These are phyloP conservation scores for Aureobasidium sp. DNA, from an alignment of 2,329 filamentous ascomycete genomes.

Conservation along the genomic window DNA sequence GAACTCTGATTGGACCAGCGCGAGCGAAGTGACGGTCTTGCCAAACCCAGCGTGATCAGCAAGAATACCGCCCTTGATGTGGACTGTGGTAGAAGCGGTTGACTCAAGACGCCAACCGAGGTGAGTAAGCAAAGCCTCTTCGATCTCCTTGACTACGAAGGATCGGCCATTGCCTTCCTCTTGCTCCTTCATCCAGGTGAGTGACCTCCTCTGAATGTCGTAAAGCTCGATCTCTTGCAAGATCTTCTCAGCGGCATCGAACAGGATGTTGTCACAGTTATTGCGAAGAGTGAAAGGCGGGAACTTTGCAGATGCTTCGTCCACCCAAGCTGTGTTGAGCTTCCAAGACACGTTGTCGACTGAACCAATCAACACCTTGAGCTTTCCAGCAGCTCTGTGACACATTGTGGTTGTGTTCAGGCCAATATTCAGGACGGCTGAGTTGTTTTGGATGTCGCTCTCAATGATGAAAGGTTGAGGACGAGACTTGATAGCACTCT, in stretches of 20 bases:
- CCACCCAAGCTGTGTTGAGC: constrained; percentile 37
- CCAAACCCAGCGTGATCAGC: constrained; percentile 61
- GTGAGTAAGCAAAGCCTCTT: constrained; percentile 45
- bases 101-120: constrained; percentile 51
- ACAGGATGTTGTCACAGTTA: constrained; percentile 20
- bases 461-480: constrained; percentile 29
- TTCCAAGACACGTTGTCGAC: constrained; percentile 35
- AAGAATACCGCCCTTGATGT: constrained; percentile 52
- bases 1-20: constrained; percentile 45
- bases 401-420: constrained; percentile 25
- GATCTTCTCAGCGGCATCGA: background rate
- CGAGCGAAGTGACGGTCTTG: constrained; percentile 56
- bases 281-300: constrained; percentile 42
- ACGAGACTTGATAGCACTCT: constrained; percentile 44
- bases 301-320: constrained; percentile 28
- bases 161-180: constrained; percentile 36
- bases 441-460: background rate
- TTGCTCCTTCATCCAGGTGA: constrained; percentile 54
- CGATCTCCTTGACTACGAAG: constrained; percentile 49
- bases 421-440: constrained; percentile 17
- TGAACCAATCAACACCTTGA: background rate
- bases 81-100: constrained; percentile 34
- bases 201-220: constrained; percentile 46
- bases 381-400: constrained; percentile 24
- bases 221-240: constrained; percentile 36